Evolutionary conservation across 164 flowering plant species (phyloP).

Genomic region (Brasenia schreberi): DNA sequence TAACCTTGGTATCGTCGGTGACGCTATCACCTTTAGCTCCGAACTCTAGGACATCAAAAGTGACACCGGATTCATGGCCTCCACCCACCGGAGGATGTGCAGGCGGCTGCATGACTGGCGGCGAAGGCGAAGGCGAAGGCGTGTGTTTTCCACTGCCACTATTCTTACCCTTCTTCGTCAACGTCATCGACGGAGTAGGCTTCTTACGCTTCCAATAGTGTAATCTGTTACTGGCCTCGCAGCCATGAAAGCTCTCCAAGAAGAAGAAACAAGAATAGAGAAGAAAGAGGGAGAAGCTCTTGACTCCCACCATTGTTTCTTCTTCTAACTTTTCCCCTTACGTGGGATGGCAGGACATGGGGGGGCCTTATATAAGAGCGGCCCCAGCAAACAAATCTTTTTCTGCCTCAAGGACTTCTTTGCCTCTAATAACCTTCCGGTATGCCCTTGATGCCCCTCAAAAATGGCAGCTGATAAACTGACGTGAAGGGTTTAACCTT

Average conservation of each 20-base stretch:
- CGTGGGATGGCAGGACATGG: background rate
- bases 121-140: background rate
- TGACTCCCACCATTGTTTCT: background rate
- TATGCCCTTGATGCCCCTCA: background rate
- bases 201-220: background rate
- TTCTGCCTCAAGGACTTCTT: background rate
- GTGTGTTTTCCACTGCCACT: background rate
- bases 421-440: background rate
- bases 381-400: background rate
- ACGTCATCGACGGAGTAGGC: background rate
- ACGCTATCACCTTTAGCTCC: constrained; percentile 92
- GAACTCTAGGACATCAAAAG: constrained; percentile 53
- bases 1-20: constrained; percentile 86
- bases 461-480: background rate
- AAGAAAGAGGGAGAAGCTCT: background rate
- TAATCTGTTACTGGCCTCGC: background rate
- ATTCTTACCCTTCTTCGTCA: background rate
- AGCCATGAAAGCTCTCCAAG: background rate
- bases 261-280: background rate
- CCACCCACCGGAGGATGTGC: background rate
- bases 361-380: background rate
- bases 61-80: background rate
- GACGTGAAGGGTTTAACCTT: background rate
- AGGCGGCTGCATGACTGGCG: background rate
- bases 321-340: background rate